Base-by-base conservation (phyloP, 2,329 filamentous ascomycete genomes). In the Alternaria alternata region DNA sequence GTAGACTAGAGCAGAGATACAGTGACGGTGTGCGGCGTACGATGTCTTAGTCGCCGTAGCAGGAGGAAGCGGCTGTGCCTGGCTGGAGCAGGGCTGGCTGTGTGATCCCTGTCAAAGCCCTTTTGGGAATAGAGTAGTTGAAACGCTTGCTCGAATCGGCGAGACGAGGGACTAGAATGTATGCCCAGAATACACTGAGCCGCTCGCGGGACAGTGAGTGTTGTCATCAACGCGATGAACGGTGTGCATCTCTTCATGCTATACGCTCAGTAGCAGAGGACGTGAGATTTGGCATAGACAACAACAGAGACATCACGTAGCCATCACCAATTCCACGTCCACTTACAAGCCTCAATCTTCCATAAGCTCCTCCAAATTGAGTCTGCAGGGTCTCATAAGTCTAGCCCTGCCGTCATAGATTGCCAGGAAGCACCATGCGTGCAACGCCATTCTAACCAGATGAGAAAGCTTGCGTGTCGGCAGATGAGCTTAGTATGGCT, bases 401-500 rank as follows among this genome's bases (percentile, higher is more conserved):
- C 46, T 49, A 26, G 46, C 46, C 46, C 46, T 48, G 46, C 46
- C 20, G 30, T 24, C 14, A 38, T 49, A 38, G 32, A 38, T 36
- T 24, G 12, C 16, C 24, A 26, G 24, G 24, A 26, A 26, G 24
- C 24, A 26, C 24, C 24, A 26, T 26, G 24, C 6, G 24, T 26
- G 24, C 24, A 7, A 26, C 24, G 24, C 24, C 24, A 26, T 26
- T 49, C 24, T 53, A 56, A 38, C 18, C 32, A 62, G 44, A 57
- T 43, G 49, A 54, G 44, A 58, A 63, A 52, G 55, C 57, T 58
- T 59, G 42, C 48, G 52, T 32, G 22, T 48, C 54, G 59, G 47
- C 51, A 64, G 30, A 46, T 62, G 47, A 62, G 36, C 42, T 62
- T 58, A 53, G 49, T 47, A 43, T 43, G 38, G n/a, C 30, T 43